These are phyloP conservation scores for Peziza echinospora DNA, from an alignment of 495 filamentous ascomycete genomes.

Conservation along the genomic window DNA sequence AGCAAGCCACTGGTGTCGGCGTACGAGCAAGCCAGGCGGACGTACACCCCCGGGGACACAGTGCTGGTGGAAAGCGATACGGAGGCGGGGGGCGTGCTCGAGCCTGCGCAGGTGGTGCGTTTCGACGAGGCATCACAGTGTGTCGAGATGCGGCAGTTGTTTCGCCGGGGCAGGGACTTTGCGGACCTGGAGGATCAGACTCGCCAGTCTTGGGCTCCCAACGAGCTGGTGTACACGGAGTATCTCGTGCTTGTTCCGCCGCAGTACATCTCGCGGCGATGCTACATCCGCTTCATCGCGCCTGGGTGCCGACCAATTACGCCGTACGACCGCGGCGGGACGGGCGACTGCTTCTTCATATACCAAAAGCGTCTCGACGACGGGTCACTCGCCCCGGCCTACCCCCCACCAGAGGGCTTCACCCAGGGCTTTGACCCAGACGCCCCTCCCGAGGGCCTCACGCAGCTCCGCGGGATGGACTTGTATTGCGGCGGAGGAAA, in stretches of 20 bases:
- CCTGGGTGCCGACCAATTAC: constrained; percentile 26
- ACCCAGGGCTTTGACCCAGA: constrained; percentile 1
- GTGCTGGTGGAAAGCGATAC: constrained; percentile 25
- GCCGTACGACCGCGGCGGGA: constrained; percentile 42
- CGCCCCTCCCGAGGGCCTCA: constrained; percentile 4
- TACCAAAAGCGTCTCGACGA: constrained; percentile 19
- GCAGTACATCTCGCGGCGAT: constrained; percentile 29
- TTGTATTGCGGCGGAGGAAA: constrained; percentile 56
- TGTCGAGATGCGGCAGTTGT: constrained; percentile 13
- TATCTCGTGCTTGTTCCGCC: constrained; percentile 22
- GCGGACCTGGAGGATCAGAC: not conserved
- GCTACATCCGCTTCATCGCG: constrained; percentile 35
- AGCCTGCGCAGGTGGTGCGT: constrained; percentile 33
- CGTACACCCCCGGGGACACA: constrained; percentile 31
- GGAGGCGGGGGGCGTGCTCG: constrained; percentile 20
- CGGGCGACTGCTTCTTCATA: constrained; percentile 42
- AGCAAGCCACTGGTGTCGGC: constrained; percentile 3
- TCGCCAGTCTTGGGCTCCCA: constrained; percentile 25
- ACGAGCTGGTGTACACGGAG: constrained; percentile 44
- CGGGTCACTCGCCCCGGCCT: not conserved
- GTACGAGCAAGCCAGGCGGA: not conserved
- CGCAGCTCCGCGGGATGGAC: constrained; percentile 33
- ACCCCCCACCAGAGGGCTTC: constrained; percentile 16
- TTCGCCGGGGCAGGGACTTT: constrained; percentile 24
- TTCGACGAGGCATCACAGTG: constrained; percentile 20